These are phyloP conservation scores for Paraconiothyrium sp. DNA, from an alignment of 2,329 filamentous ascomycete species.

Conservation along the genomic window DNA sequence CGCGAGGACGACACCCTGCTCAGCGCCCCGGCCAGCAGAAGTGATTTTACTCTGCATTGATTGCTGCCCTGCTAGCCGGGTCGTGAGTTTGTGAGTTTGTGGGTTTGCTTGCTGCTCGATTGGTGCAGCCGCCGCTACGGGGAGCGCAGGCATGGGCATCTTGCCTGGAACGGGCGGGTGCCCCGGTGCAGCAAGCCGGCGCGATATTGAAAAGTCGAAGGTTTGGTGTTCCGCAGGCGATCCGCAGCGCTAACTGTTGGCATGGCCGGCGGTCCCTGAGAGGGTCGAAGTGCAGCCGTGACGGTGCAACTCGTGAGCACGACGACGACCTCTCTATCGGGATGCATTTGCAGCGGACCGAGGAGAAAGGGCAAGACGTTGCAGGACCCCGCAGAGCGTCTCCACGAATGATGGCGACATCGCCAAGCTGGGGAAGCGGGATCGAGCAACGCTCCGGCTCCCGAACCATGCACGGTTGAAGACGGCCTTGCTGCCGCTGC, in stretches of 20 bases:
- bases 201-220: constrained; percentile 9
- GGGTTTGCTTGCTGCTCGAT: background rate
- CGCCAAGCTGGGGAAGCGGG: constrained; percentile 12
- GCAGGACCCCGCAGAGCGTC: constrained; percentile 4
- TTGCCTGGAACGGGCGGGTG: background rate
- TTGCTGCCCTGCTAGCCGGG: constrained; percentile 2
- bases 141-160: background rate
- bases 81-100: background rate
- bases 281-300: background rate
- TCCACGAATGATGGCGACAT: constrained; percentile 13
- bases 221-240: constrained; percentile 9
- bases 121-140: background rate
- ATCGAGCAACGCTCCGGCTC: background rate
- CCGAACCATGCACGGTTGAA: constrained; percentile 11
- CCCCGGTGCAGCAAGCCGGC: constrained; percentile 7
- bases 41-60: background rate
- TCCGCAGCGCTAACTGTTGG: constrained; percentile 13
- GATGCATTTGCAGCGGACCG: constrained; percentile 2
- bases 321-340: background rate
- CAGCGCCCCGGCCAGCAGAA: constrained; percentile 2
- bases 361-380: background rate
- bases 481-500: background rate
- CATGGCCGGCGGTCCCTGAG: background rate
- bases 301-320: background rate
- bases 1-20: background rate